Percentiles rank a stretch among this genome's conserved stretches.
These are phyloP conservation scores for Metschnikowia colocasiae DNA, from an alignment of 805 yeast species.

Conservation along the genomic window DNA sequence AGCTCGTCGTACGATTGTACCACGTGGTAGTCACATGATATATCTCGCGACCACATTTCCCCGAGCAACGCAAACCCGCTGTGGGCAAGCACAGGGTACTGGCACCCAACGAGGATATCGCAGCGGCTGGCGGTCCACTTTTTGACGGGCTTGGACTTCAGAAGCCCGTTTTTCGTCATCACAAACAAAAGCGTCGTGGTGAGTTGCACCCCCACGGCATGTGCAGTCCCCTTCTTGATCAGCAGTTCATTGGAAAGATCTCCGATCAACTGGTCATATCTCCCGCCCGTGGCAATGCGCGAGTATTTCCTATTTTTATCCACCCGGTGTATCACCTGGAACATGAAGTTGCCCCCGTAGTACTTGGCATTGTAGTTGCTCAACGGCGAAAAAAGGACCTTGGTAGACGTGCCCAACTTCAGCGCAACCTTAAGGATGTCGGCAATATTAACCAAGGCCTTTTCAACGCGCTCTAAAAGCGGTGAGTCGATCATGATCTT, in stretches of 20 bases:
- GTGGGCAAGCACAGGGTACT: slow-evolving; percentile 51
- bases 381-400: slow-evolving; percentile 70
- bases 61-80: slow-evolving; percentile 62
- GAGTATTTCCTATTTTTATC: slow-evolving; percentile 44
- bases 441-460: slow-evolving; percentile 56
- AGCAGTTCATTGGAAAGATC: slow-evolving; percentile 53
- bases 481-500: slow-evolving; percentile 76
- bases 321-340: slow-evolving; percentile 74
- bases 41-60: slow-evolving; percentile 70
- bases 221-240: slow-evolving; percentile 24
- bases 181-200: slow-evolving; percentile 47
- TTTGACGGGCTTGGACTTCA: slow-evolving; percentile 34
- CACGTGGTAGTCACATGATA: slow-evolving; percentile 62
- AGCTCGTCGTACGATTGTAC: slow-evolving; percentile 55
- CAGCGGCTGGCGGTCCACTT: slow-evolving; percentile 53
- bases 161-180: slow-evolving; percentile 27
- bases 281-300: slow-evolving; percentile 84
- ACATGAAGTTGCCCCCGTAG: slow-evolving; percentile 81
- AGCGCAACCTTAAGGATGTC: slow-evolving; percentile 54
- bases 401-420: slow-evolving; percentile 55
- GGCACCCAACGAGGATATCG: slow-evolving; percentile 75
- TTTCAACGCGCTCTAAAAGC: slow-evolving; percentile 54
- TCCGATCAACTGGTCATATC: slow-evolving; percentile 75
- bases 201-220: slow-evolving; percentile 83
- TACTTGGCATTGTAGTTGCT: slow-evolving; percentile 79